Evolutionary conservation across 768 basidiomycete species (phyloP), one percentile per base, ranked within the genome.

Genomic region (Agaricus sinodeliciosus): DNA sequence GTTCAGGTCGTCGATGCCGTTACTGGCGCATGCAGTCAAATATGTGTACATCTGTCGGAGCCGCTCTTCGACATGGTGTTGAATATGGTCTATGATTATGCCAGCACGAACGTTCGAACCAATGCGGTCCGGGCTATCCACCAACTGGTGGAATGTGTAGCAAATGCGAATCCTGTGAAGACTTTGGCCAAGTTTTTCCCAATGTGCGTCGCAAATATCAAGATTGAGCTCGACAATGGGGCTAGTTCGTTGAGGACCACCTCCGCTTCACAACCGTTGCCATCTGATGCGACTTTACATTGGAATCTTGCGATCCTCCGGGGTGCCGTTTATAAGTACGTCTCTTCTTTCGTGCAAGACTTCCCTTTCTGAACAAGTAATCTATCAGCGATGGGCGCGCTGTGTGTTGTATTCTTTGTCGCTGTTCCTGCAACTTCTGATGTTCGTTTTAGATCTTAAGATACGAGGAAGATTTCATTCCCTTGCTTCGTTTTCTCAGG

Each of bases 81-180:
- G 43, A 85, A 90, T 59, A 83, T 92, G 76, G 80, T 94, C 51
- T 87, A 77, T 64, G 84, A 92, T 62, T 92, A 93, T 62, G 84
- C 85, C 13, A 87, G 84, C 59, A 83, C 81, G 12, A 87, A 83
- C 56, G 85, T 90, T 25, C 84, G 90, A 22, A 76, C 89, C 22
- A 94, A 94, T 65, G 87, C 90, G 19, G 88, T 93, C 40, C 81
- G 89, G 51, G 89, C 87, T 2, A 87, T 94, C 25, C 89, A 92
- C 60, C 85, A 90, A 58, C 73, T 96, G 3, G 86, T 94, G 31
- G 84, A 88, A 67, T 90, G 88, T 62, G 79, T 94, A 19, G 86
- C 91, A 3, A 87, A 90, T 54, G 87, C 88, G 16, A 70, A 90
- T 59, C 82, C 91, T 3, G 70, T 64, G 47, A 91, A 91, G 68